These are phyloP conservation scores for Sporothrix pallida DNA, from an alignment of 2,329 filamentous ascomycete species.

Conservation along the genomic window DNA sequence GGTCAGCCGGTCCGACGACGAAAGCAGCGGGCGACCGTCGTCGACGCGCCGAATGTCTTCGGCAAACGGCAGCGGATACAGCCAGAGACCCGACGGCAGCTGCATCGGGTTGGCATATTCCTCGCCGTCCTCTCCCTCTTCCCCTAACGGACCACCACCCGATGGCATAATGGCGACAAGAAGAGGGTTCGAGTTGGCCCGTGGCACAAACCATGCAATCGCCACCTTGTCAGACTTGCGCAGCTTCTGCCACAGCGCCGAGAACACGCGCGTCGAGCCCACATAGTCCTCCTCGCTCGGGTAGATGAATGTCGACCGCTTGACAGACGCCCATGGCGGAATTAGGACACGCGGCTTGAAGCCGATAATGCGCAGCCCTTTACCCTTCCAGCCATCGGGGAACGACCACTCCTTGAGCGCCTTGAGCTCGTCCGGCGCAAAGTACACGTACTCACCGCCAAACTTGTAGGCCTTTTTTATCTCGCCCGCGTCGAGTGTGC, in stretches of 20 bases:
- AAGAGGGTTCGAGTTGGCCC: slow-evolving; percentile 77
- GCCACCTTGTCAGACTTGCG: slow-evolving; percentile 79
- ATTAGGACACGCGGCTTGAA: slow-evolving; percentile 83
- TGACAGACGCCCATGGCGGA: slow-evolving; percentile 82
- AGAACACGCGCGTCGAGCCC: slow-evolving; percentile 90
- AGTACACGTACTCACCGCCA: slow-evolving; percentile 86
- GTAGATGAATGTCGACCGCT: slow-evolving; percentile 90
- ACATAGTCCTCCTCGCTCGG: slow-evolving; percentile 89
- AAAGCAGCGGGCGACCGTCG: slow-evolving; percentile 57
- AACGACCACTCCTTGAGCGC: slow-evolving; percentile 64
- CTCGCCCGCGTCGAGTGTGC: slow-evolving; percentile 78
- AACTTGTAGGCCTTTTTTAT: slow-evolving; percentile 95
- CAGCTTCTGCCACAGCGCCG: slow-evolving; percentile 87
- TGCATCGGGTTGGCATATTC: slow-evolving; percentile 67
- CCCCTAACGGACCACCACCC: not conserved
- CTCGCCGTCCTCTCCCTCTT: not conserved
- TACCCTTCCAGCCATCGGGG: slow-evolving; percentile 68
- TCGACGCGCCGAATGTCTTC: slow-evolving; percentile 85
- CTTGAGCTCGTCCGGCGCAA: slow-evolving; percentile 82
- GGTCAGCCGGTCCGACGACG: slow-evolving; percentile 72
- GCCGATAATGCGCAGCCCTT: slow-evolving; percentile 85
- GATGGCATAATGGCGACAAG: slow-evolving; percentile 84
- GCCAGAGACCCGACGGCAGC: slow-evolving; percentile 84
- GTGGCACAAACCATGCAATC: slow-evolving; percentile 86
- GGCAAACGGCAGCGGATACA: slow-evolving; percentile 84